Percentiles rank a stretch among this genome's conserved stretches.
phyloP scores from a whole-genome alignment of 768 basidiomycete genomes.

The Tylopilus cervinicoccineus region DNA sequence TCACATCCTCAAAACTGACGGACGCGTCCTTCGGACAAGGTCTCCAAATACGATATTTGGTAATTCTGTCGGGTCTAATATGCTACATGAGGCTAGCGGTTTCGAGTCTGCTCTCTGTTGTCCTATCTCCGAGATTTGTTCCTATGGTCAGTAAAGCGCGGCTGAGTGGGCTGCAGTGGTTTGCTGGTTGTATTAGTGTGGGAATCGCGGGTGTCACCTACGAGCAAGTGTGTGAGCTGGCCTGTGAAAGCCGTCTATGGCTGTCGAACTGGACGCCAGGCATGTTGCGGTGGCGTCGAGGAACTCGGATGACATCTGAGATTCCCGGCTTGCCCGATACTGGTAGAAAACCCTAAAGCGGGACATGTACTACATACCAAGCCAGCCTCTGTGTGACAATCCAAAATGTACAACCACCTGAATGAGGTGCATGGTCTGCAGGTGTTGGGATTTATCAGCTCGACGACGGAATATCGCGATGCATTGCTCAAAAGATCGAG shows the following conservation, averaged over 20 bases:
- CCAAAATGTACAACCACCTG: background rate
- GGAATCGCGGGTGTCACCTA: too few species aligned
- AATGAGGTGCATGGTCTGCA: background rate
- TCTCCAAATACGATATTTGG: background rate
- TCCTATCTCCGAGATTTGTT: background rate
- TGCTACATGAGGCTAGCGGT: background rate
- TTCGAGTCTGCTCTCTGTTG: background rate
- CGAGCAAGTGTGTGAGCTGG: background rate
- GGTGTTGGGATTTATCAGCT: too few species aligned
- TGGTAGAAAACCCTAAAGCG: too few species aligned
- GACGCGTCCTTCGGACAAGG: background rate
- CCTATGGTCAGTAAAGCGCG: background rate
- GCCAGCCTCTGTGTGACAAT: too few species aligned
- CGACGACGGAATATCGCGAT: background rate
- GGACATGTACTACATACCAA: too few species aligned
- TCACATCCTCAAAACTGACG: background rate
- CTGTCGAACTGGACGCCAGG: too few species aligned
- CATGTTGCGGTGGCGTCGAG: background rate
- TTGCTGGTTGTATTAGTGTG: too few species aligned
- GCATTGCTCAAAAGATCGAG: background rate
- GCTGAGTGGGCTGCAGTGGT: background rate
- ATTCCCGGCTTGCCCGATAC: too few species aligned
- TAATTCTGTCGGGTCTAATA: background rate
- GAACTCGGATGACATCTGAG: background rate
- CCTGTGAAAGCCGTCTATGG: background rate